Base-by-base conservation (phyloP, 208 protist genomes). In the Trypanosoma cruzi region DNA sequence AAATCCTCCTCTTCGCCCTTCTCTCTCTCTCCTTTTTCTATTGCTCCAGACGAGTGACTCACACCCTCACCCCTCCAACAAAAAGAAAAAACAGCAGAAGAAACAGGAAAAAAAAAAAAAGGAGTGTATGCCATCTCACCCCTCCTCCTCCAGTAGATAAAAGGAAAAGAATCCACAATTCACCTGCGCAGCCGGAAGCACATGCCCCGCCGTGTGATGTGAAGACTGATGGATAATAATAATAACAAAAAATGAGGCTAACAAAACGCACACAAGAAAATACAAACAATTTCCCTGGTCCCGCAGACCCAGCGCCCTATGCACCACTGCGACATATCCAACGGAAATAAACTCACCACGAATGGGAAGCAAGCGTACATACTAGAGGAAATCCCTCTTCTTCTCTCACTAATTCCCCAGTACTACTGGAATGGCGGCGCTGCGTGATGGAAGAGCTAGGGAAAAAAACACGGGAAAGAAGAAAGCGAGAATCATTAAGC, bases 51-150 rank as follows among this genome's bases (percentile, higher is more conserved):
- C n/a, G n/a, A n/a, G n/a, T n/a, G n/a, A n/a, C n/a, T n/a, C n/a
- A n/a, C n/a, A n/a, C n/a, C n/a, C n/a, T n/a, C n/a, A n/a, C n/a
- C n/a, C n/a, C n/a, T n/a, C n/a, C n/a, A n/a, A n/a, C n/a, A n/a
- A n/a, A 49, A 74, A 59, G 24, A 60, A 67, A 57, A 20, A 71
- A 26, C 6, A 58, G 28, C 18, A 24, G 36, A 37, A 71, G 10
- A 40, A 40, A 4, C 26, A 32, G 1, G 13, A 11, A 32, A 6
- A 7, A 53, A 59, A 63, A 24, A 72, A n/a, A 63, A 2, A n/a
- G 50, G 18, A 14, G 6, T 65, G 57, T 40, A 10, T 40, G 36
- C 36, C 36, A 40, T 10, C 36, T 40, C 36, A 40, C 36, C 4
- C 36, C 36, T 40, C 6, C 36, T 40, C 36, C 36, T 10, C 36